A percentile compares a stretch with the other conserved stretches of the same genome.
These are phyloP conservation scores for Pseudogymnoascus sp. DNA, from an alignment of 2,329 filamentous ascomycete species.

Conservation along the genomic window DNA sequence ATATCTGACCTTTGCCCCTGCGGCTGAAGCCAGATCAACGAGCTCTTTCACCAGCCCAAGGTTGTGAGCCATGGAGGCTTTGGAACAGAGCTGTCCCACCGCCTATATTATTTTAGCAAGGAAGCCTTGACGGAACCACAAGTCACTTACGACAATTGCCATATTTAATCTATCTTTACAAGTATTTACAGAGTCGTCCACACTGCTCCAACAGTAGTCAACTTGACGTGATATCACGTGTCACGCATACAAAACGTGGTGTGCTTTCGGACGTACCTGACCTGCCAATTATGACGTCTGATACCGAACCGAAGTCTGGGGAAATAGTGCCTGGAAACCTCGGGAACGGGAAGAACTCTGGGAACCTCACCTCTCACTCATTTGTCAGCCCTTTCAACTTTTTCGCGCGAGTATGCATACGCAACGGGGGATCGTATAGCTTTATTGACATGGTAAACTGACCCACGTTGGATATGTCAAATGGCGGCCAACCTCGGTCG, in stretches of 20 bases:
- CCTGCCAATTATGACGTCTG: slow-evolving; percentile 2
- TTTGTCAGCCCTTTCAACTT: background rate
- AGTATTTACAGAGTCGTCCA: too few relatives aligned
- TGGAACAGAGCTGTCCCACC: slow-evolving; percentile 84
- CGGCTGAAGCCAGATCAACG: slow-evolving; percentile 62
- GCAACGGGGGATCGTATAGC: background rate
- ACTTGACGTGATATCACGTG: background rate
- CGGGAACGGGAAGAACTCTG: background rate
- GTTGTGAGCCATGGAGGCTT: slow-evolving; percentile 68
- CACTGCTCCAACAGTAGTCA: background rate
- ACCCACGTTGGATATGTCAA: slow-evolving; percentile 35
- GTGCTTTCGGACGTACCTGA: background rate
- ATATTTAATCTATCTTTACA: background rate
- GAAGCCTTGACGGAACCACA: background rate
- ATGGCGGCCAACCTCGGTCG: slow-evolving; percentile 40
- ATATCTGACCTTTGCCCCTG: slow-evolving; percentile 63
- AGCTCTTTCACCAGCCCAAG: slow-evolving; percentile 68
- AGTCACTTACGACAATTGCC: background rate
- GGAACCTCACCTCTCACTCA: background rate
- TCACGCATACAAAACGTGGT: background rate
- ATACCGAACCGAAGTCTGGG: background rate
- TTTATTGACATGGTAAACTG: slow-evolving; percentile 6
- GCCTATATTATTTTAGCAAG: slow-evolving; percentile 45
- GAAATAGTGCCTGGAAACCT: slow-evolving; percentile 7
- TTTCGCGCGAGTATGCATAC: slow-evolving; percentile 2